Base-by-base conservation (phyloP, 805 yeast genomes). In the Ogataea nakhonphanomensis region DNA sequence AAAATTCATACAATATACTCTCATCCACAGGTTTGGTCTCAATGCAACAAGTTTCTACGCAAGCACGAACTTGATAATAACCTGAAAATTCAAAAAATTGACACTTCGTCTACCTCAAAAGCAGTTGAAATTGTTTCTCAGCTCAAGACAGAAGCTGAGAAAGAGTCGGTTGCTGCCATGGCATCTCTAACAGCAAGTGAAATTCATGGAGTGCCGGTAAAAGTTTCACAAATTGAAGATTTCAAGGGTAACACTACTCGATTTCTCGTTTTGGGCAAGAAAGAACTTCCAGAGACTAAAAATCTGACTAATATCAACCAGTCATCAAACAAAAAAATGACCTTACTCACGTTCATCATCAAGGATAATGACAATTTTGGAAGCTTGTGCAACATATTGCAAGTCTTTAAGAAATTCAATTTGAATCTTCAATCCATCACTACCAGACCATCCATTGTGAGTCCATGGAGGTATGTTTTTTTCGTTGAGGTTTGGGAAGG, bases 11-110 rank as follows among this genome's bases (percentile, higher is more conserved):
- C 70, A 24, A 73, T 91, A 13, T 86, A 85, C 64, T 85, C 96
- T 3, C 99, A 91, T 62, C 97, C 99, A 2, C 99, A 91, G 61
- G 99, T 90, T 0, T 91, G 99, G 99, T 95, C 96, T 8, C 99
- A 91, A 59, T 81, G 86, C 35, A 66, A 73, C 3, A 59, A 66
- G 15, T 93, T 85, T 66, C 57, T 84, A 30, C 56, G 66, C 13
- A 43, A 55, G 29, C 40, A 57, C 10, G 56, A 54, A 33, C 60
- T 66, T 27, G 62, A 65, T 11, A 52, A 59, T 15, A 45, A 46
- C 30, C 37, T 53, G 31, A 66, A 49, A n/a, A 51, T 74, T 25
- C 72, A 71, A 37, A 71, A 64, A 44, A 68, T 84, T 12, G 96
- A 89, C 60, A 71, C 81, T 2, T 69, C 74, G 2, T 87, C 96